Evolutionary conservation across 1,284 basidiomycete genomes (phyloP).

Genomic region (Ustilago cynodontis): DNA sequence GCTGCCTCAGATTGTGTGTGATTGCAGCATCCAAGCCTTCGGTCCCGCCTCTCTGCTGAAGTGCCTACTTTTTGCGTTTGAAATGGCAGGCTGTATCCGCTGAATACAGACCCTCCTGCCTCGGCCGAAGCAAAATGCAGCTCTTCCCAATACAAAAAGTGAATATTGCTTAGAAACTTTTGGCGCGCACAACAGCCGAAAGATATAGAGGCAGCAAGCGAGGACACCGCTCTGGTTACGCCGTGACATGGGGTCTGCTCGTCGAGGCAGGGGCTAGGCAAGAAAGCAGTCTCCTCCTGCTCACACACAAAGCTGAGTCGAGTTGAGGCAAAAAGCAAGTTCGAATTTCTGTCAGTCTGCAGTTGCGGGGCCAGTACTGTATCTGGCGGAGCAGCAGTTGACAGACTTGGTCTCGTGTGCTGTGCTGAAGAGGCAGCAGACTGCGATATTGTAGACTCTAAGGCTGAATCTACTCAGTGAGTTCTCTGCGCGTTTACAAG

Average conservation of each 20-base stretch:
- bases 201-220: neutral
- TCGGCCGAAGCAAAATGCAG: neutral
- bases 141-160: too few relatives aligned
- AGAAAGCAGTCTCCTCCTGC: conserved; percentile 17
- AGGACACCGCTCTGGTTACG: neutral
- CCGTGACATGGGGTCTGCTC: too few relatives aligned
- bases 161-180: neutral
- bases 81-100: too few relatives aligned
- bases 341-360: neutral
- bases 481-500: too few relatives aligned
- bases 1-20: neutral
- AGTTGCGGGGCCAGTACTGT: too few relatives aligned
- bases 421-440: neutral
- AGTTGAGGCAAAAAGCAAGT: neutral
- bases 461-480: too few relatives aligned
- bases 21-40: conserved; percentile 32
- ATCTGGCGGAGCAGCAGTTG: too few relatives aligned
- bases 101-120: too few relatives aligned
- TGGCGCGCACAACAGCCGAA: neutral
- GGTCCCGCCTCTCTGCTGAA: neutral
- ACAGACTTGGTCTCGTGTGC: too few relatives aligned
- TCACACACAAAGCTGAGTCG: too few relatives aligned
- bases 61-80: neutral
- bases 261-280: too few relatives aligned
- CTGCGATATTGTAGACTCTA: too few relatives aligned